These are phyloP conservation scores for Tetracentron sinense DNA, from an alignment of 164 flowering plant species.

Conservation along the genomic window DNA sequence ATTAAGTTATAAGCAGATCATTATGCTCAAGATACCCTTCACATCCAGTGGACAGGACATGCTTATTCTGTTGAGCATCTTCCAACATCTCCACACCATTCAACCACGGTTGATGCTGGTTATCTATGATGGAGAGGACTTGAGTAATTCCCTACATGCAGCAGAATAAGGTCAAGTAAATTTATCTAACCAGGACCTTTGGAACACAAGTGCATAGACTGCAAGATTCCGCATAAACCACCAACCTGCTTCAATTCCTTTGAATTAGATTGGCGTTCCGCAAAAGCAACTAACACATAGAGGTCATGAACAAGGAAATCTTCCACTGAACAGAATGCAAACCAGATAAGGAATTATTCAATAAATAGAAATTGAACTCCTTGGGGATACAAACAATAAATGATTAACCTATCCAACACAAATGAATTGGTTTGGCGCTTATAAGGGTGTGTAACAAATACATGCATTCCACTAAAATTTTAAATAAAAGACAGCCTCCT, in stretches of 20 bases:
- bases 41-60: slow-evolving; percentile 49
- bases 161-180: no score
- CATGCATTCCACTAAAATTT: no score
- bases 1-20: not conserved
- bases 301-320: slow-evolving; percentile 74
- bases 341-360: no score
- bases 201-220: no score
- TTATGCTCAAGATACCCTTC: slow-evolving; percentile 50
- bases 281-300: slow-evolving; percentile 37
- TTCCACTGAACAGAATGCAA: slow-evolving; percentile 45
- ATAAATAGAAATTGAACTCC: not conserved
- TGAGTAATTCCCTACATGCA: slow-evolving; percentile 57
- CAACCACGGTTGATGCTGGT: no score
- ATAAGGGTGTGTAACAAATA: no score
- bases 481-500: no score
- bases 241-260: slow-evolving; percentile 59
- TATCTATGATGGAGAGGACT: slow-evolving; percentile 48
- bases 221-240: not conserved
- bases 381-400: not conserved
- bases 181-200: no score
- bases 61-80: slow-evolving; percentile 44
- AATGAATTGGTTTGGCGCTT: no score
- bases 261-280: slow-evolving; percentile 38
- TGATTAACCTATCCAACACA: not conserved
- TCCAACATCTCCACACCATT: no score